Conservation (phyloP, 202 grass and related monocot species). For the Zoysia matrella region DNA sequence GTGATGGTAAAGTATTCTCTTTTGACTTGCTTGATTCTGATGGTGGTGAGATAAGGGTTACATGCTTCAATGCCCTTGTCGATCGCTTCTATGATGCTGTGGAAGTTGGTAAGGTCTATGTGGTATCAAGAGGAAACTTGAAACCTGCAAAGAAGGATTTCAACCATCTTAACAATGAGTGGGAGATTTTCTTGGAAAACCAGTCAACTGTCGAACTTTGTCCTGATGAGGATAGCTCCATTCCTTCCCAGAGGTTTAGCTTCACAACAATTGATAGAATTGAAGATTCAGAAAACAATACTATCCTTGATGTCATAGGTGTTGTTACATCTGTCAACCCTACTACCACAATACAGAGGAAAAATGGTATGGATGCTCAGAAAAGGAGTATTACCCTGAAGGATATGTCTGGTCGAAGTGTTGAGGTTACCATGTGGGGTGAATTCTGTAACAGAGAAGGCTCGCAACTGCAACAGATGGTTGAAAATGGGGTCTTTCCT, state of each 20-base stretch:
- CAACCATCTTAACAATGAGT: slow-evolving; percentile 94
- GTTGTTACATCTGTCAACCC: slow-evolving; percentile 82
- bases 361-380: slow-evolving; percentile 95
- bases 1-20: slow-evolving; percentile 96
- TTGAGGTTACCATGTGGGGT: slow-evolving; percentile 97
- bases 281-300: slow-evolving; percentile 74
- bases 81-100: slow-evolving; percentile 88
- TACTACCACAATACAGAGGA: slow-evolving; percentile 76
- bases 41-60: slow-evolving; percentile 82
- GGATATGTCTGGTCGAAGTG: slow-evolving; percentile 83
- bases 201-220: slow-evolving; percentile 80
- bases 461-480: slow-evolving; percentile 66
- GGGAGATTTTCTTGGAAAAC: slow-evolving; percentile 88
- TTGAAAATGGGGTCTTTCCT: slow-evolving; percentile 62
- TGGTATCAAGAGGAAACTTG: slow-evolving; percentile 85
- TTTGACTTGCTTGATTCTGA: slow-evolving; percentile 97
- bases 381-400: slow-evolving; percentile 82
- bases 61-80: slow-evolving; percentile 78
- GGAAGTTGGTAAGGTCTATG: slow-evolving; percentile 92
- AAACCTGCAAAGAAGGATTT: slow-evolving; percentile 81
- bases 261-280: slow-evolving; percentile 81
- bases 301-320: slow-evolving; percentile 83
- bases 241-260: slow-evolving; percentile 84
- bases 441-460: slow-evolving; percentile 98
- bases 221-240: slow-evolving; percentile 76